A percentile compares a stretch with the other conserved stretches of the same genome.
Evolutionary conservation across 345 rosid genomes (phyloP).

Genomic region (Psidium friedrichsthalianum): DNA sequence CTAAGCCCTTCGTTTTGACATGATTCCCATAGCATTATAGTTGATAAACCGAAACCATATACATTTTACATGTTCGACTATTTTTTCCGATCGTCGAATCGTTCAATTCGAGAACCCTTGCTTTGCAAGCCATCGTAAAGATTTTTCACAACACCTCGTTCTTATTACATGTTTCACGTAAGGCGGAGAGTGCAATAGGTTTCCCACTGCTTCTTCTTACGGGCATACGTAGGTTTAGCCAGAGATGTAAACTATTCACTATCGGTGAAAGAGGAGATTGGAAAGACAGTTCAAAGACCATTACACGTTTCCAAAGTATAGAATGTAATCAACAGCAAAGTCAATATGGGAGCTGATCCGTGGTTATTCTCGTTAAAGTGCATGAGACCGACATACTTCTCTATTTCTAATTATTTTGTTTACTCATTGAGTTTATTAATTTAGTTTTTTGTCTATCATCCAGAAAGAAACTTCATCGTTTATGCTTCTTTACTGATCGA

Average conservation of each 20-base stretch:
- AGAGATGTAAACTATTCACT: background rate
- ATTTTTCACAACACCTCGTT: background rate
- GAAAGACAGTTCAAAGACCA: background rate
- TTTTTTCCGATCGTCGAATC: too few species aligned
- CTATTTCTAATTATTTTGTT: background rate
- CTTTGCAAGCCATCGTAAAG: too few species aligned
- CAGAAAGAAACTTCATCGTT: background rate
- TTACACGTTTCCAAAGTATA: rapidly evolving
- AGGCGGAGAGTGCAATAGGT: rapidly evolving
- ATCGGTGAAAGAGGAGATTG: background rate
- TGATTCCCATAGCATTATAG: too few species aligned
- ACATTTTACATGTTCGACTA: too few species aligned
- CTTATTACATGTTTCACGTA: background rate
- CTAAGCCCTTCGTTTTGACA: background rate
- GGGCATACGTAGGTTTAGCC: rapidly evolving
- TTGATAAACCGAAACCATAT: too few species aligned
- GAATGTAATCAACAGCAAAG: background rate
- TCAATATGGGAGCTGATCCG: background rate
- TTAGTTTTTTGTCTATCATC: background rate
- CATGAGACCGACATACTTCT: too few species aligned
- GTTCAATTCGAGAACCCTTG: too few species aligned
- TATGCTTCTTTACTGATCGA: too few species aligned
- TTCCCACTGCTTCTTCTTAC: background rate
- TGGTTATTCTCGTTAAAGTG: too few species aligned
- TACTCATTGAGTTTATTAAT: background rate